Evolutionary conservation across 352 stramenopile species (phyloP).

Genomic region (Pythium sukuiense): DNA sequence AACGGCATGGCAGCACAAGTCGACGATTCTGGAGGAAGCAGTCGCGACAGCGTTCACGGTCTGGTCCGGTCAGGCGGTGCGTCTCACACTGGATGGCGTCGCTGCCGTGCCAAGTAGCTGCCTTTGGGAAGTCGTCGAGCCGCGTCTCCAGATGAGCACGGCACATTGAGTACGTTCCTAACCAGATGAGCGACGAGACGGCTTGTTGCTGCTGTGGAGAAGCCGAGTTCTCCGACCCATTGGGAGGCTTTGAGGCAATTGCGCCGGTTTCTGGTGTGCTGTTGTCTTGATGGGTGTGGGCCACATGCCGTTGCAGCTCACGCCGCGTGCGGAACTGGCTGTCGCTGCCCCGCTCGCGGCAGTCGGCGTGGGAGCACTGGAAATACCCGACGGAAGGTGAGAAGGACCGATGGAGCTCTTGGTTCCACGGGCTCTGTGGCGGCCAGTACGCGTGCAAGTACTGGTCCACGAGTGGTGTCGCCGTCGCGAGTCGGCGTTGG

Average conservation of each 20-base stretch:
- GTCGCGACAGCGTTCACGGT: slow-evolving; percentile 20
- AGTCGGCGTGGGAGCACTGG: slow-evolving; percentile 34
- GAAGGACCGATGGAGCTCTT: slow-evolving; percentile 26
- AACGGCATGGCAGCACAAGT: slow-evolving; percentile 15
- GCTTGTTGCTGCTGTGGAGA: not conserved
- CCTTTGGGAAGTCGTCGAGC: slow-evolving; percentile 27
- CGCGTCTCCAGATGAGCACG: slow-evolving; percentile 36
- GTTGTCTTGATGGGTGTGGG: slow-evolving; percentile 1
- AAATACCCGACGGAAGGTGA: slow-evolving; percentile 45
- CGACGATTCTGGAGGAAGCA: slow-evolving; percentile 20
- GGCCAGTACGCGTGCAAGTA: slow-evolving; percentile 68
- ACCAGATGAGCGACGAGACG: slow-evolving; percentile 36
- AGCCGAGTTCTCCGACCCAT: not conserved
- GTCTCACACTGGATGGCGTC: slow-evolving; percentile 11
- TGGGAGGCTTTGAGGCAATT: not conserved
- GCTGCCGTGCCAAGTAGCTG: slow-evolving; percentile 15
- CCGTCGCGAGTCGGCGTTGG: slow-evolving; percentile 37
- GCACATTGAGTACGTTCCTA: slow-evolving; percentile 43
- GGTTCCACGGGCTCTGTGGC: slow-evolving; percentile 42
- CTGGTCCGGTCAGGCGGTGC: not conserved
- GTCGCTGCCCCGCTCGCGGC: slow-evolving; percentile 28
- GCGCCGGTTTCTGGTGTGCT: not conserved
- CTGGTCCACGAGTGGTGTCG: slow-evolving; percentile 46
- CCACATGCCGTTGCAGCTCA: slow-evolving; percentile 31
- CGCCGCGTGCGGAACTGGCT: slow-evolving; percentile 44